Conservation (phyloP, 495 filamentous ascomycete species). For the Wilcoxina mikolae region DNA sequence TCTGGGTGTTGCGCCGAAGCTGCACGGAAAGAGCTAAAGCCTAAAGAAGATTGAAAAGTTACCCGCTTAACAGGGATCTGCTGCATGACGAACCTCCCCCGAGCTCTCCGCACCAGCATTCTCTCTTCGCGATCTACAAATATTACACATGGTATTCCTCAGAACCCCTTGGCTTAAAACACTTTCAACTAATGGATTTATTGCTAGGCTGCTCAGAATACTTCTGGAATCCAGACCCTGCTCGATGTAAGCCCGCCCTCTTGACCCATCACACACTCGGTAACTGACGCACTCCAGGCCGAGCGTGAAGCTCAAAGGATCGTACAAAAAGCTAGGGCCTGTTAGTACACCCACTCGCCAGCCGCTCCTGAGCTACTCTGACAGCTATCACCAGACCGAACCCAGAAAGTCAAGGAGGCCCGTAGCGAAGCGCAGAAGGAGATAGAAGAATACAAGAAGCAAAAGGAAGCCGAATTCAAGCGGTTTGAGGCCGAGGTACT, state of each 20-base stretch:
- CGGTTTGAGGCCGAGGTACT: conserved; percentile 81
- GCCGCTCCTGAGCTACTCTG: neutral
- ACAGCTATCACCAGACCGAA: conserved; percentile 54
- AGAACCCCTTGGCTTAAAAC: too few species aligned
- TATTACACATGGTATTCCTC: neutral
- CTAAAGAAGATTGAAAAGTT: too few species aligned
- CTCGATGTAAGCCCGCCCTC: conserved; percentile 54
- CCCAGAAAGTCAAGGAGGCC: conserved; percentile 90
- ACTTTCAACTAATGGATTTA: too few species aligned
- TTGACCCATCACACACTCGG: neutral
- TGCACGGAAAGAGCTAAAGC: too few species aligned
- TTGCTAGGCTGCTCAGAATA: conserved; percentile 96
- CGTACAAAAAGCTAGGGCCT: conserved; percentile 55
- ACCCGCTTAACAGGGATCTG: neutral
- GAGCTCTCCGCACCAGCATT: neutral
- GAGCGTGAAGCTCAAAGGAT: conserved; percentile 99
- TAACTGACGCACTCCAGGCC: conserved; percentile 41
- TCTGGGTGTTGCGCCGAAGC: neutral
- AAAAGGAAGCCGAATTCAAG: conserved; percentile 91
- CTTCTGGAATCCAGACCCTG: conserved; percentile 90
- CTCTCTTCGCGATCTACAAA: neutral
- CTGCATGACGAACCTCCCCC: neutral
- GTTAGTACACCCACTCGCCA: conserved; percentile 35
- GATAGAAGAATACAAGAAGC: conserved; percentile 80
- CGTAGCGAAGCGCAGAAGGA: conserved; percentile 92